Base-by-base conservation (phyloP, 352 stramenopile species). In the Globisporangium camurandrum region DNA sequence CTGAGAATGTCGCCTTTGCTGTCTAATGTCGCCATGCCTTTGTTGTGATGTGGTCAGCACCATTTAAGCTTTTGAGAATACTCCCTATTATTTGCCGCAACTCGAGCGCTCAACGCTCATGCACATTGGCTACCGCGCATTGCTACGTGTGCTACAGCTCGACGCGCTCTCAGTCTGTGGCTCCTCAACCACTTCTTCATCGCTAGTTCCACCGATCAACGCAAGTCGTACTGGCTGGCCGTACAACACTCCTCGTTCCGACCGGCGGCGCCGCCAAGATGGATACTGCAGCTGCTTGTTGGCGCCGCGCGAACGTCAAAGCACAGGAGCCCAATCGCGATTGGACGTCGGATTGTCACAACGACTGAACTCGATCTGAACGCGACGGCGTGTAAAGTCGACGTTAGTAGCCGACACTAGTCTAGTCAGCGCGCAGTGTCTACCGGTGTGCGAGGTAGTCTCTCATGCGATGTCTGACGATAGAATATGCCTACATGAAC, bases 221-320 rank as follows among this genome's bases (percentile, higher is more conserved):
- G 11, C n/a, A 14, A 31, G 22, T n/a, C 9, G n/a, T n/a, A n/a
- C n/a, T n/a, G n/a, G n/a, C n/a, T n/a, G n/a, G n/a, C n/a, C n/a
- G n/a, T n/a, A n/a, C 27, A 33, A 19, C 33, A 28, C 4, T 22
- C 1, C 30, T 38, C 4, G 36, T 50, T 27, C 46, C 67, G 12
- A 46, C 67, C 4, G 46, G 60, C 60, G 17, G 73, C 16, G 75
- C 69, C 4, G 61, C 71, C 6, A 90, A 90, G 64, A 90, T 88
- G 71, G 84, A 85, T 50, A 75, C 88, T 53, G 75, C 75, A 24
- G 79, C 79, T 1, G 75, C 75, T 1, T 57, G 79, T 41, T 74
- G 79, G 12, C 72, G 75, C n/a, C 75, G 79, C 42, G 86, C 73
- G 52, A 90, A 88, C 66, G 85, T 88, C 66, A 81, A 82, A 54